These are phyloP conservation scores for Oenanthe sinensis DNA, from an alignment of 129 eudicot species.

Conservation along the genomic window DNA sequence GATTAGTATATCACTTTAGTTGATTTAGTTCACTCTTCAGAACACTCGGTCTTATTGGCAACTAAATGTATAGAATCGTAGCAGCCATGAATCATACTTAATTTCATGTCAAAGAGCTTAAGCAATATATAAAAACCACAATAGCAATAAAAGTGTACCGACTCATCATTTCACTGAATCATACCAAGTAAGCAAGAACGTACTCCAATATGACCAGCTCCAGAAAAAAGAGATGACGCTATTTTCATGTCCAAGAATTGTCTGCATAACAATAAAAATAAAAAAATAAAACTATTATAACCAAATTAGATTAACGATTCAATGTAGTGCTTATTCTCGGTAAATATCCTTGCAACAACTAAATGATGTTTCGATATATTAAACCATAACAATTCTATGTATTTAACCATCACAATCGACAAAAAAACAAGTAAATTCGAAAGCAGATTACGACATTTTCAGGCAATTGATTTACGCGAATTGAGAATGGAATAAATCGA, in stretches of 20 bases:
- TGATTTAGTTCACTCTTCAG: not conserved
- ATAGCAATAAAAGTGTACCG: not conserved
- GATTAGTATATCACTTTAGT: not conserved
- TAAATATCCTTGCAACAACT: not conserved
- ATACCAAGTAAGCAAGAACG: constrained; percentile 92
- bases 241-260: constrained; percentile 56
- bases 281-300: not conserved
- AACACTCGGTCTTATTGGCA: not conserved
- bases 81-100: not conserved
- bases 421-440: not conserved
- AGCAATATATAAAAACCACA: not conserved
- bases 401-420: not conserved
- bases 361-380: not conserved
- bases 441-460: not conserved
- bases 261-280: constrained; percentile 41
- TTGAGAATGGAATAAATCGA: not conserved
- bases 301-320: constrained; percentile 4
- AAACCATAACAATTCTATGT: not conserved
- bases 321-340: constrained; percentile 1
- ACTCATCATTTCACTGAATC: constrained; percentile 8
- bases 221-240: constrained; percentile 88
- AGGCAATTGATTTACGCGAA: not conserved
- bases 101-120: not conserved
- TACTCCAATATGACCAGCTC: constrained; percentile 99
- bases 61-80: not conserved